These are phyloP conservation scores for Colletotrichum godetiae DNA, from an alignment of 2,329 filamentous ascomycete species.

Conservation along the genomic window DNA sequence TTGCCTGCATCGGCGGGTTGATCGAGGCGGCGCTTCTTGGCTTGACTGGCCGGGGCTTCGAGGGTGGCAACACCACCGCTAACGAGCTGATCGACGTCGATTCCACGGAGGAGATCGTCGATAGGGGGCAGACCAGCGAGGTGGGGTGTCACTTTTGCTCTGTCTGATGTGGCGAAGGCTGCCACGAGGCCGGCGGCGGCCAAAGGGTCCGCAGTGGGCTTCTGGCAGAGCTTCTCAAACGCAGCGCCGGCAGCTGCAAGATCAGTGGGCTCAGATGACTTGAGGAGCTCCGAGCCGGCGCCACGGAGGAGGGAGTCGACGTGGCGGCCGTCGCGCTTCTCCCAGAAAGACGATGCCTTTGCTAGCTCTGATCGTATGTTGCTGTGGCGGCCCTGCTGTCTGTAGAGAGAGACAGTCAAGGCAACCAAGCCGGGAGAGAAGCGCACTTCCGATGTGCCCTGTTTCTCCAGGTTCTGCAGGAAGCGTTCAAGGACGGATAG, in stretches of 20 bases:
- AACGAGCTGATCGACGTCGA: constrained; percentile 73
- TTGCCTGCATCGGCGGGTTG: constrained; percentile 43
- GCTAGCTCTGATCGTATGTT: constrained; percentile 80
- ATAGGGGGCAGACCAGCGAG: constrained; percentile 70
- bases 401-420: constrained; percentile 82
- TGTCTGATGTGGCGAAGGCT: constrained; percentile 74
- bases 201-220: constrained; percentile 74
- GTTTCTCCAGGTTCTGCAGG: constrained; percentile 74
- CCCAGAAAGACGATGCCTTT: constrained; percentile 86
- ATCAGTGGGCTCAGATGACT: constrained; percentile 77
- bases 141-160: constrained; percentile 65
- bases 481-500: constrained; percentile 81
- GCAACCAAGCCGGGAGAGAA: constrained; percentile 89
- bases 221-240: constrained; percentile 77
- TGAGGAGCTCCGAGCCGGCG: constrained; percentile 84
- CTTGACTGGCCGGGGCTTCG: constrained; percentile 49
- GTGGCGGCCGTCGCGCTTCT: constrained; percentile 59
- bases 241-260: constrained; percentile 78
- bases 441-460: constrained; percentile 74
- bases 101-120: constrained; percentile 67
- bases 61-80: constrained; percentile 71
- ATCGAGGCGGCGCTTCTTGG: constrained; percentile 59
- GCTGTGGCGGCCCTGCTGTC: constrained; percentile 76
- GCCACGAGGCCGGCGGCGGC: constrained; percentile 89
- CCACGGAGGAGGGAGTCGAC: constrained; percentile 79